Conservation (phyloP, 108 stramenopile genomes). For the Pseudonitzschia multiseries region DNA sequence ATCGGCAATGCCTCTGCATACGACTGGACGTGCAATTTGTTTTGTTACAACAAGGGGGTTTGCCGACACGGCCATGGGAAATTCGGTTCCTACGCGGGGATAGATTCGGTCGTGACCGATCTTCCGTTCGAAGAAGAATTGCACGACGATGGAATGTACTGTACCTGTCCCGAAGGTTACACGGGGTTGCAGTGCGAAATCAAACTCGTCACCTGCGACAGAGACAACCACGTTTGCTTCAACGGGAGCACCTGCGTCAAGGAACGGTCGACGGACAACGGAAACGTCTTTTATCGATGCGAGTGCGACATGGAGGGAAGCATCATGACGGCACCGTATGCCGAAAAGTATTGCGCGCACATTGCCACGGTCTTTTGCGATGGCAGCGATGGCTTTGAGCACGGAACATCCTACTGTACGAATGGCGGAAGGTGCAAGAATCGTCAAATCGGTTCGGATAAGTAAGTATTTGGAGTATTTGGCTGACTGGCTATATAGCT, state of each 20-base stretch:
- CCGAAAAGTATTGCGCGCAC: slow-evolving; percentile 25
- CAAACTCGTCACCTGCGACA: slow-evolving; percentile 39
- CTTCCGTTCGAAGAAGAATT: slow-evolving; percentile 21
- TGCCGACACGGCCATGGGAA: slow-evolving; percentile 32
- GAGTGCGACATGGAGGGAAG: slow-evolving; percentile 27
- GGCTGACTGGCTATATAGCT: too few species aligned
- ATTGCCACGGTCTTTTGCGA: slow-evolving; percentile 26
- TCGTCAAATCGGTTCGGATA: neutral
- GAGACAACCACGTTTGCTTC: slow-evolving; percentile 43
- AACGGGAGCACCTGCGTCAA: slow-evolving; percentile 49
- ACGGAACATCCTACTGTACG: slow-evolving; percentile 15
- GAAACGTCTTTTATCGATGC: slow-evolving; percentile 30
- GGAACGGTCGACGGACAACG: slow-evolving; percentile 7
- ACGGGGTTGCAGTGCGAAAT: slow-evolving; percentile 65
- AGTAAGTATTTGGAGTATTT: slow-evolving; percentile 20
- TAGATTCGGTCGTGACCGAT: slow-evolving; percentile 6
- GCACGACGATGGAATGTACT: slow-evolving; percentile 53
- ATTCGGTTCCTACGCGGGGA: slow-evolving; percentile 33
- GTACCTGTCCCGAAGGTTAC: slow-evolving; percentile 54
- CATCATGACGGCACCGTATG: slow-evolving; percentile 19
- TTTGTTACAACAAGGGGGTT: slow-evolving; percentile 34
- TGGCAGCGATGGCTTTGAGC: slow-evolving; percentile 4
- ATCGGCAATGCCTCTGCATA: slow-evolving; percentile 5
- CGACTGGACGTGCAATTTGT: slow-evolving; percentile 36
- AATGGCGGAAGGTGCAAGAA: slow-evolving; percentile 30